Evolutionary conservation across 139 green algal genomes (phyloP).

Genomic region (Ettlia oleoabundans): DNA sequence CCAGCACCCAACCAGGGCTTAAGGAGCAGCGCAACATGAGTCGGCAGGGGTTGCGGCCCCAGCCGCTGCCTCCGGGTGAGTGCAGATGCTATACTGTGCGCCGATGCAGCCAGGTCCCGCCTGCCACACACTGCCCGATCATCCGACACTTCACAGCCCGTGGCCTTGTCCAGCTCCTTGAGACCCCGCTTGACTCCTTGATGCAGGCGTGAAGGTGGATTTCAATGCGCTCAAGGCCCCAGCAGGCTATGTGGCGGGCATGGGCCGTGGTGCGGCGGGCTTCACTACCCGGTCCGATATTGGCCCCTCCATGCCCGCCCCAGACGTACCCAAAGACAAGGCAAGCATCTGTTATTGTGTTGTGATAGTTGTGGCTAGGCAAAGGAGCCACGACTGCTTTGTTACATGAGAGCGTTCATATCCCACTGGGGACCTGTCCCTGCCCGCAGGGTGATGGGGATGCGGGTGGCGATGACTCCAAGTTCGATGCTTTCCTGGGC

Average conservation of each 20-base stretch:
- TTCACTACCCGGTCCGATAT: conserved; percentile 99
- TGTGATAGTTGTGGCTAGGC: too few species aligned
- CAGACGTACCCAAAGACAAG: conserved; percentile 49
- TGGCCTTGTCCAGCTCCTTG: background rate
- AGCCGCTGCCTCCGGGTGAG: conserved; percentile 21
- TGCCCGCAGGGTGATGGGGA: conserved; percentile 56
- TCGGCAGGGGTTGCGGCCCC: background rate
- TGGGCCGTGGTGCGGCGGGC: conserved; percentile 94
- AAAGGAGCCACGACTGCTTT: too few species aligned
- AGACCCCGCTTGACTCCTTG: background rate
- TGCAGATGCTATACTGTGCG: background rate
- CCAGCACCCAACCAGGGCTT: background rate
- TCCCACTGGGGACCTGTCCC: too few species aligned
- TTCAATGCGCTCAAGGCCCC: conserved; percentile 86
- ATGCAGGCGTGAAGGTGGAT: conserved; percentile 59
- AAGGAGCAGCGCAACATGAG: background rate
- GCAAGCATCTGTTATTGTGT: too few species aligned
- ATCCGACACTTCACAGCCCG: background rate
- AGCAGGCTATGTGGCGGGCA: conserved; percentile 90
- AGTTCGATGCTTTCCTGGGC: conserved; percentile 98
- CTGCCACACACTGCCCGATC: background rate
- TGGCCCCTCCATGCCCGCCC: conserved; percentile 60
- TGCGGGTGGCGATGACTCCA: conserved; percentile 71
- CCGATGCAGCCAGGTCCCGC: background rate
- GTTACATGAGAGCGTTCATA: too few species aligned